A percentile compares a stretch with the other conserved stretches of the same genome.
These are phyloP conservation scores for Zymoseptoria tritici DNA, from an alignment of 2,329 filamentous ascomycete species.

Conservation along the genomic window DNA sequence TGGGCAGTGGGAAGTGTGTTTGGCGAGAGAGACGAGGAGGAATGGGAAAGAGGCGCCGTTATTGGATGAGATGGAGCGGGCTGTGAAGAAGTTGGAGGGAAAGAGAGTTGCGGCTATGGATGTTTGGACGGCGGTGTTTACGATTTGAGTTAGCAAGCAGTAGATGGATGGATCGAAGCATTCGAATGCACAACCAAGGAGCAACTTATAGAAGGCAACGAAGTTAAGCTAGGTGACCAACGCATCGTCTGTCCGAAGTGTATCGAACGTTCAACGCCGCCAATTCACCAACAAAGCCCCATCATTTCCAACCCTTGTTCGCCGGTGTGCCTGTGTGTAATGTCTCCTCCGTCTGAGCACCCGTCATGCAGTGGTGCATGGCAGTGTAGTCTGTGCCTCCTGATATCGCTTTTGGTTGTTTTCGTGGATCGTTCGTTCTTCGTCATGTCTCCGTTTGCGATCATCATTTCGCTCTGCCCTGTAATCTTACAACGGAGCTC, in stretches of 20 bases:
- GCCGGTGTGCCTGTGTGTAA: background rate
- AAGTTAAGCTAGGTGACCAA: background rate
- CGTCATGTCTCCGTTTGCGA: background rate
- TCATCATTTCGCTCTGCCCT: background rate
- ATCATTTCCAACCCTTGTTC: background rate
- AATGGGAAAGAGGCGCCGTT: constrained; percentile 2
- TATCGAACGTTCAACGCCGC: background rate
- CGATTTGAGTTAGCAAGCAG: background rate
- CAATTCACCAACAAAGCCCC: background rate
- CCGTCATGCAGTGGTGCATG: background rate
- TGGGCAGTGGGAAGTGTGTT: constrained; percentile 41
- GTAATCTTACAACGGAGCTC: background rate
- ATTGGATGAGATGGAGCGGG: constrained; percentile 23
- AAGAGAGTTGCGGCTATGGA: constrained; percentile 12
- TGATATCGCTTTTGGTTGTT: background rate
- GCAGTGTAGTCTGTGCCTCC: background rate
- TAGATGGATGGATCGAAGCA: background rate
- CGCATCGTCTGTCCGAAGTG: background rate
- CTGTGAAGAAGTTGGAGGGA: constrained; percentile 3
- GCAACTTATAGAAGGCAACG: background rate
- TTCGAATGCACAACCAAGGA: background rate
- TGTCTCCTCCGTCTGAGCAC: background rate
- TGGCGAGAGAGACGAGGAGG: constrained; percentile 19
- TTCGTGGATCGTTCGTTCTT: background rate
- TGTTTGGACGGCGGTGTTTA: constrained; percentile 16